These are phyloP conservation scores for Fraxinus greggii DNA, from an alignment of 305 asterid species.

Conservation along the genomic window DNA sequence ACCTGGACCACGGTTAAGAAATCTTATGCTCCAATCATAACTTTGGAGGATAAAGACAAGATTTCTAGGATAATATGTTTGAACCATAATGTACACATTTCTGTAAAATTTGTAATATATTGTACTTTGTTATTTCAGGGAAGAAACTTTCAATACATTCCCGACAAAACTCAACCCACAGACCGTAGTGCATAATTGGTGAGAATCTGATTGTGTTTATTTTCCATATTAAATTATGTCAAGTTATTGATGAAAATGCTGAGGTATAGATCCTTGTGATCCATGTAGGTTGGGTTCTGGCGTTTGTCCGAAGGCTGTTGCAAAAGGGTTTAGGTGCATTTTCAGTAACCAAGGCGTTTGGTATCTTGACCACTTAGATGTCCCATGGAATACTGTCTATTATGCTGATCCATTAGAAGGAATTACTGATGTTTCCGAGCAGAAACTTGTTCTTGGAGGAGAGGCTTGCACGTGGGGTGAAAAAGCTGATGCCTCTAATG, in stretches of 20 bases:
- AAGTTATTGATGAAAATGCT: background rate
- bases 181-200: constrained; percentile 94
- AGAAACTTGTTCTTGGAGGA: constrained; percentile 85
- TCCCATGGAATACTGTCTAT: constrained; percentile 75
- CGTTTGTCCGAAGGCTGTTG: constrained; percentile 86
- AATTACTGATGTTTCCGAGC: constrained; percentile 55
- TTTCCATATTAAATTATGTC: constrained; percentile 4
- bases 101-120: constrained; percentile 6
- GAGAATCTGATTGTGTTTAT: constrained; percentile 29
- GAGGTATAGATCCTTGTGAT: constrained; percentile 21
- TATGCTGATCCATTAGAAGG: constrained; percentile 75
- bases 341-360: constrained; percentile 88
- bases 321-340: constrained; percentile 81
- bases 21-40: background rate
- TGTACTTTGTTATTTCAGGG: constrained; percentile 51
- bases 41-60: background rate
- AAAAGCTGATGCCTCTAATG: constrained; percentile 80
- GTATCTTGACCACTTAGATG: constrained; percentile 94
- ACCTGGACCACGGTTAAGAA: background rate
- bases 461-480: constrained; percentile 98
- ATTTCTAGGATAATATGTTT: background rate
- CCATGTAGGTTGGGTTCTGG: constrained; percentile 69
- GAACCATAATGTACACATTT: constrained; percentile 1
- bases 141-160: constrained; percentile 85
- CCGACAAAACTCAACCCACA: constrained; percentile 61